Percentiles rank a stretch among this genome's conserved stretches.
Evolutionary conservation across 73 alveolate genomes (phyloP).

Genomic region (Tetrahymena thermophila): DNA sequence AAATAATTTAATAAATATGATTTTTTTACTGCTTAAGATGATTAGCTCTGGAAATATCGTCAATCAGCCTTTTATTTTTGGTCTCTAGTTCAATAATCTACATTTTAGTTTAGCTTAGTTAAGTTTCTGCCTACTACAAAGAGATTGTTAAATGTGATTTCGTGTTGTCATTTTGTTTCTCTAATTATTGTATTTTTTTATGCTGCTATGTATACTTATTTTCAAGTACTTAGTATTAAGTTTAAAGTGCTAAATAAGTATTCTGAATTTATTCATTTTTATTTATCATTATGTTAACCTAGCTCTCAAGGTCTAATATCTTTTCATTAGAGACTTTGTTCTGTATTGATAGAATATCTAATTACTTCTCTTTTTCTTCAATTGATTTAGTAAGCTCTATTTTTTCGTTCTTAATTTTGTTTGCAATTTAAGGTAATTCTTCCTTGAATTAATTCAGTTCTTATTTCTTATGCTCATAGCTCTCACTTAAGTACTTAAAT

Average conservation of each 20-base stretch:
- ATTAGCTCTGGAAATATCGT: background rate
- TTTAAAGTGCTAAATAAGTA: background rate
- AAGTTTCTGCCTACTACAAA: background rate
- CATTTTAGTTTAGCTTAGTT: background rate
- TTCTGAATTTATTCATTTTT: background rate
- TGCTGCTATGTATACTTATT: background rate
- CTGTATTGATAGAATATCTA: background rate
- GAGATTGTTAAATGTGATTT: background rate
- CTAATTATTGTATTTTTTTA: background rate
- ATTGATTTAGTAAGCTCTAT: background rate
- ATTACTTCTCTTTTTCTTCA: background rate
- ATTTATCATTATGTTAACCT: background rate
- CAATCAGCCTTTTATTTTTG: background rate
- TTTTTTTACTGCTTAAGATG: background rate
- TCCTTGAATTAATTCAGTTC: background rate
- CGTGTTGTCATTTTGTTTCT: background rate
- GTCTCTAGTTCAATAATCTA: background rate
- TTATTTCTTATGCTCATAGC: background rate
- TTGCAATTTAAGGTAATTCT: background rate
- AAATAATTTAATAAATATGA: too few species aligned
- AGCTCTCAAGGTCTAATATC: background rate
- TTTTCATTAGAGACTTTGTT: background rate
- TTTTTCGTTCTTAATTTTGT: background rate
- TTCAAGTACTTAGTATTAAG: background rate
- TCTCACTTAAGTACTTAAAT: background rate